Evolutionary conservation across 108 stramenopile genomes (phyloP), one percentile per base, ranked within the genome.

Genomic region (Cyclotella kingstonii): DNA sequence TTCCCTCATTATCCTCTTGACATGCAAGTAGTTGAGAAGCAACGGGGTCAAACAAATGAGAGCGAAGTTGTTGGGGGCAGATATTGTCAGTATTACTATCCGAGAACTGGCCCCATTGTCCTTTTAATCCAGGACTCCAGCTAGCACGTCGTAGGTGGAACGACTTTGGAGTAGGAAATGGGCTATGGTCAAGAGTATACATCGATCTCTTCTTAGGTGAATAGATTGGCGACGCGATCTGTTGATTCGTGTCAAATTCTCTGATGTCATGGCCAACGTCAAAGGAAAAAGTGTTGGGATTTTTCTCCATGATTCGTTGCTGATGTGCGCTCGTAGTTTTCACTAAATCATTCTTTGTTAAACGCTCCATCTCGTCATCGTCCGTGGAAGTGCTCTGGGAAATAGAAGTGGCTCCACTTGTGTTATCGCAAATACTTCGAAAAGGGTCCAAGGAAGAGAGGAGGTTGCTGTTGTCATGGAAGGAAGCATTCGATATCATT

Each of bases 41-140:
- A 9, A 69, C 68, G 19, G 68, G 68, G 26, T 69, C 68, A 46
- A 60, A 49, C 15, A 60, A 23, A 26, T 45, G 45, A 9, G 55
- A 49, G 6, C 68, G 58, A 44, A 69, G 33, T 11, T 26, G 56
- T 19, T 56, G 30, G 0, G 68, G 51, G 34, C 51, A 45, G n/a
- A 31, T 33, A 28, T 43, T 50, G 5, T 35, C 45, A n/a, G n/a
- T n/a, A n/a, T 42, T 38, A 9, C 15, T 18, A n/a, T 10, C 3
- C 5, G 26, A 15, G 11, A 21, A 31, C 10, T 28, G 35, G 25
- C 43, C 34, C 44, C 44, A 33, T 1, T 31, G 30, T n/a, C 18
- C 11, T 33, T 9, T 39, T 5, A 34, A 28, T 46, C 46, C 33
- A 19, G 45, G 60, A 48, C 60, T 61, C 60, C 60, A 61, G 6